Evolutionary conservation across 306 rosid species (phyloP).

Genomic region (Vigna angularis): DNA sequence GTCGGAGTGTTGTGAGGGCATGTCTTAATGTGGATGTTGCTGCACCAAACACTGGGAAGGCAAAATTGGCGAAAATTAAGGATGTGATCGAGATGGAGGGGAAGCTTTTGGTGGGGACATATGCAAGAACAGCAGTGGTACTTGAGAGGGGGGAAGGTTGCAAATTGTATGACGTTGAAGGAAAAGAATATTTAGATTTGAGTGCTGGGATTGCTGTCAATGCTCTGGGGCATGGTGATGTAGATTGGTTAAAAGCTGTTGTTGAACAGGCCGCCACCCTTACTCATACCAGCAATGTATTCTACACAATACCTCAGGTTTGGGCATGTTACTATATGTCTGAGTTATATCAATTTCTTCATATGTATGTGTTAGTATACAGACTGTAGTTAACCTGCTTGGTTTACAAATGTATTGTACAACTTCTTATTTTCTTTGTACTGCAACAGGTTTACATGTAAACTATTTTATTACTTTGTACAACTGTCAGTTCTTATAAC

Average conservation of each 20-base stretch:
- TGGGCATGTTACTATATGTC: neutral
- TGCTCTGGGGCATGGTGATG: conserved; percentile 83
- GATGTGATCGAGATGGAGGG: conserved; percentile 75
- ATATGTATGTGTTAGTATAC: neutral
- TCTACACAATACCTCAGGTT: conserved; percentile 85
- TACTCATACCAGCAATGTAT: conserved; percentile 86
- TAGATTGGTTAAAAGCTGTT: conserved; percentile 81
- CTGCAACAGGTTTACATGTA: too few species aligned
- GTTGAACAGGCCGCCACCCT: conserved; percentile 70
- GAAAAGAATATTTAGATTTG: conserved; percentile 81
- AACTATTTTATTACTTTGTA: too few species aligned
- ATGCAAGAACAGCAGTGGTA: conserved; percentile 80
- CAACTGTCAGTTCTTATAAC: too few species aligned
- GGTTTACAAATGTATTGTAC: too few species aligned
- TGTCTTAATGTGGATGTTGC: conserved; percentile 53
- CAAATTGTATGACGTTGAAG: conserved; percentile 75
- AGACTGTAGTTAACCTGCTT: too few species aligned
- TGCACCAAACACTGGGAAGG: conserved; percentile 40
- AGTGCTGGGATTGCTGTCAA: conserved; percentile 86
- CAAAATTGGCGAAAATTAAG: conserved; percentile 40
- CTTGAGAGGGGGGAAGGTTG: conserved; percentile 79
- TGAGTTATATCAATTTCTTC: neutral
- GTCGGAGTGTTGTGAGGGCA: conserved; percentile 22
- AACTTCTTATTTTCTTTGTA: too few species aligned
- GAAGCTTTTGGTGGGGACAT: conserved; percentile 74